Evolutionary conservation across 257 asterid species (phyloP).

Genomic region (Handroanthus guayacan): DNA sequence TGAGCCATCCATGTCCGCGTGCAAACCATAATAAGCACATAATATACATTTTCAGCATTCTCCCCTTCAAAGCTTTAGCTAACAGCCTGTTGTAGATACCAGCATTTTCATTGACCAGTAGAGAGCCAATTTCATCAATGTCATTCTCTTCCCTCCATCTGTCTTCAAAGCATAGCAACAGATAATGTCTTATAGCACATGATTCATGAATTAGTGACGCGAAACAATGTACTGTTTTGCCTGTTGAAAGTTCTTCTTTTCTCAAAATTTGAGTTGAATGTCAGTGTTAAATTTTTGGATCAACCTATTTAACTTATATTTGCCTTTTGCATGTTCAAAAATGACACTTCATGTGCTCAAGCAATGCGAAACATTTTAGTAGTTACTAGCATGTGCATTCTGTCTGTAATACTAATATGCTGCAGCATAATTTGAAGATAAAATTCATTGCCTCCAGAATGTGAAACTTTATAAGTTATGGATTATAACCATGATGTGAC

Average conservation of each 20-base stretch:
- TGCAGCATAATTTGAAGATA: not conserved
- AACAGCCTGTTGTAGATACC: too few species aligned
- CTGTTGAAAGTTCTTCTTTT: not conserved
- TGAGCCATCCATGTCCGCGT: too few species aligned
- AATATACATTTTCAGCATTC: too few species aligned
- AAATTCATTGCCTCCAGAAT: constrained; percentile 3
- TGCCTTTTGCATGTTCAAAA: not conserved
- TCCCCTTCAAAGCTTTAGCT: too few species aligned
- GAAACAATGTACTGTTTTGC: not conserved
- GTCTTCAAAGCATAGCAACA: too few species aligned
- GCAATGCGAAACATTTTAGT: constrained; percentile 1
- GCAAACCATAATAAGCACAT: too few species aligned
- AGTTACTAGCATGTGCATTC: not conserved
- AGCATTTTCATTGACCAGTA: too few species aligned
- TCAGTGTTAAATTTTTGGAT: not conserved
- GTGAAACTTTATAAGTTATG: not conserved
- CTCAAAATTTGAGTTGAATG: not conserved
- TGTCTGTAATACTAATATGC: not conserved
- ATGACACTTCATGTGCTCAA: not conserved
- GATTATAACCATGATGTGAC: constrained; percentile 13
- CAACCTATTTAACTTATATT: constrained; percentile 4
- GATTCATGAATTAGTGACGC: too few species aligned
- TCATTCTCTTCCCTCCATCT: too few species aligned
- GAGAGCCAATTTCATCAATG: too few species aligned
- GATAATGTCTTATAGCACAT: too few species aligned